Base-by-base conservation (phyloP, 352 stramenopile genomes). In the Globisporangium canariense region DNA sequence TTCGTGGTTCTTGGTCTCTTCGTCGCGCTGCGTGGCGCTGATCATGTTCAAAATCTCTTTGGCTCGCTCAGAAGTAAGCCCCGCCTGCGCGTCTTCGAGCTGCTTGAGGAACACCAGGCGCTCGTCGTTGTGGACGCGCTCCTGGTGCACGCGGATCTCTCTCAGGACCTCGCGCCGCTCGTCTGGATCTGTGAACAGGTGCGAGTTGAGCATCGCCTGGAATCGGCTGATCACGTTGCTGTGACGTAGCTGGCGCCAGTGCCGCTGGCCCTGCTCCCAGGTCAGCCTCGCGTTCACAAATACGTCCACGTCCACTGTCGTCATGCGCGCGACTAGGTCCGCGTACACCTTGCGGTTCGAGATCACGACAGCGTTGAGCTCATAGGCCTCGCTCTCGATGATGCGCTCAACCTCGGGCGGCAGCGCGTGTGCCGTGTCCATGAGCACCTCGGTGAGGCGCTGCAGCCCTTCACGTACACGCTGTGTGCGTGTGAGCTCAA, bases 331-430 rank as follows among this genome's bases (percentile, higher is more conserved):
- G 30, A 91, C 71, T 14, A 94, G 64, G 61, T 93, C 78, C 6
- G 85, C 81, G 57, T 96, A 93, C 45, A 83, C 70, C 50, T 76
- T 75, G 9, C 85, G 74, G 58, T 97, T 97, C 8, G 75, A 81
- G 49, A 93, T 93, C 34, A 97, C 75, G 11, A 96, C 87, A 0
- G 74, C 73, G 60, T 97, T 96, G 0, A 94, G 54, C 59, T 96
- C 88, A 43, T 87, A 76, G 14, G 81, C 79, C 65, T 94, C 83
- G 22, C 59, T 66, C 66, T 93, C 86, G 34, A 94, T 81, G 58
- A 92, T 81, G 20, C 86, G 77, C 61, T 91, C 83, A 18, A 90
- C 79, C 73, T 91, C 83, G 43, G 71, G 67, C 30, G 81, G 73
- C 36, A 92, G 59, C 13, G 79, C 78, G 46, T 90, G 74, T 25